Base-by-base conservation (phyloP, 805 yeast genomes). In the Sungouiozyma intestinalis region DNA sequence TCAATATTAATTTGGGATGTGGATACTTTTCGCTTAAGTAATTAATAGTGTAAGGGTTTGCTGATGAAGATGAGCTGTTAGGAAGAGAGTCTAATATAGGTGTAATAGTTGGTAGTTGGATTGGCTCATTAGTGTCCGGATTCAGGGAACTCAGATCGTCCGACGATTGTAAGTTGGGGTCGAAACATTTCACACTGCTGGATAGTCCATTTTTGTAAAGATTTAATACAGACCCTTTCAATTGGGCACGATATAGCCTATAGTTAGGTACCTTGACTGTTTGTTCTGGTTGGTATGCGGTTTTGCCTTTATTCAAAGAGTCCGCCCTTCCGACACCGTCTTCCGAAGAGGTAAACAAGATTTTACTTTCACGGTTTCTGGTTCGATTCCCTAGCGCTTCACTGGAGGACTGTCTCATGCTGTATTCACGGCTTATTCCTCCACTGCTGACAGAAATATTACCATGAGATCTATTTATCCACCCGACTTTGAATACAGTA, bases 211-310 rank as follows among this genome's bases (percentile, higher is more conserved):
- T 55, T 57, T 76, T 81, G 65, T 74, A 83, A 15, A 87, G 58
- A 41, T 69, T 67, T 40, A 87, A 62, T 35, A 68, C 66, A 2
- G 87, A 75, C 16, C 95, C 95, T 51, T 71, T 75, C 44, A 87
- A 63, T 52, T 79, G 85, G 0, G 82, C 86, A 40, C 81, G 68
- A 43, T 67, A 75, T 27, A 85, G 58, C 45, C 72, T 53, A 42
- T 57, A 61, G 29, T 60, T 62, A 3, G 62, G 62, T 2, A 57
- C 51, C 15, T 49, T 36, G 9, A 49, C 40, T 36, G 18, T 34
- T 45, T 18, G 24, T 35, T 33, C 31, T 33, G 16, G 40, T 15
- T 41, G 38, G 14, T 39, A 33, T 15, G 15, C 14, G 13, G 13
- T 21, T 16, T 33, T 36, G 6, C 16, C 6, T 15, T 16, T 39